Base-by-base conservation (phyloP, 371 early-diverging fungal genomes). In the Rhizomucor pusillus region DNA sequence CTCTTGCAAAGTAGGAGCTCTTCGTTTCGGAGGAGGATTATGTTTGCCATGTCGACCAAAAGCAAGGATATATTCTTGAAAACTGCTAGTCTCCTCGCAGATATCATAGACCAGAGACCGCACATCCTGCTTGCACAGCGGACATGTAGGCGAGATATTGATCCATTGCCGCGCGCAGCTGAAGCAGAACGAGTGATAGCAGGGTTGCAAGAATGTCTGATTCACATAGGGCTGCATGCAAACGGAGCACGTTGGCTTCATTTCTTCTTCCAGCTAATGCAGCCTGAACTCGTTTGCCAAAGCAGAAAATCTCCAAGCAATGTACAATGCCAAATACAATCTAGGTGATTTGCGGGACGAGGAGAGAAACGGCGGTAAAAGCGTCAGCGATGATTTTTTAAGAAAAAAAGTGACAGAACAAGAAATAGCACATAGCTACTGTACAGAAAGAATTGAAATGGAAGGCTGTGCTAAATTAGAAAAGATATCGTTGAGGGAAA, bases 101-200 rank as follows among this genome's bases (percentile, higher is more conserved):
- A 77, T 49, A 40, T 73, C 66, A 36, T 77, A 73, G 2, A 77
- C 58, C 18, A 77, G 39, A 0, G 67, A 65, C 11, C 60, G 47
- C 14, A 67, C 60, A 2, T 36, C 34, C 25, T 65, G 65, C 48
- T 83, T 81, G 58, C 88, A 87, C 1, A 87, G 54, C 1, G 88
- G 88, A 58, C 88, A 87, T 0, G 47, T 49, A 4, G 73, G 45
- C 1, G 76, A 55, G 24, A 84, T 60, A 18, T 74, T 77, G 34
- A 84, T 66, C 88, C 88, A 87, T 14, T 77, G 69, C 4, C 73
- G 57, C 43, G 86, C 79, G 53, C 88, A 87, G 0, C 65, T 23
- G 37, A 85, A 79, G 37, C 88, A 87, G 40, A 78, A 87, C 0
- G 82, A 78, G 47, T 87, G 88, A 43, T 68, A 80, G 43, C 88